Conservation (phyloP, 2,329 filamentous ascomycete species). For the Chaetoscypha palmicola region DNA sequence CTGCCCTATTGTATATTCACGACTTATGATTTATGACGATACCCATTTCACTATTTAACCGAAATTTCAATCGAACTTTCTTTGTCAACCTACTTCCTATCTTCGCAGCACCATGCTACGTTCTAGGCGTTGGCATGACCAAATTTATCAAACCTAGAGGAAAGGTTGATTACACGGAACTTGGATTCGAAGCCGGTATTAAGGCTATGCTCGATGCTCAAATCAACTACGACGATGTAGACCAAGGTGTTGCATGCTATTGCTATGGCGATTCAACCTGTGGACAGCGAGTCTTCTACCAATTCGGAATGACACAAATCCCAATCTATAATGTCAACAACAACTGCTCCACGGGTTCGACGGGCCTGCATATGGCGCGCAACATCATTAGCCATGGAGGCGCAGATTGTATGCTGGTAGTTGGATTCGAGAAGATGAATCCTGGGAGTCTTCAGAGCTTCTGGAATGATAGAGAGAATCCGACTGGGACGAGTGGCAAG, state of each 20-base stretch:
- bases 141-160: conserved; percentile 97
- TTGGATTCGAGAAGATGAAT: conserved; percentile 98
- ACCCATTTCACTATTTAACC: too few species aligned
- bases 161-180: conserved; percentile 89
- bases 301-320: conserved; percentile 95
- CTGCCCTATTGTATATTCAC: background rate
- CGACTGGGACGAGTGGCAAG: conserved; percentile 60
- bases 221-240: conserved; percentile 94
- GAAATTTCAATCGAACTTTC: too few species aligned
- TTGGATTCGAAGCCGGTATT: conserved; percentile 83
- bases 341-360: conserved; percentile 95
- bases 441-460: conserved; percentile 76
- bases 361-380: conserved; percentile 76
- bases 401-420: conserved; percentile 81
- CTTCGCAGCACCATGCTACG: conserved; percentile 53
- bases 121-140: conserved; percentile 96
- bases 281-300: conserved; percentile 95
- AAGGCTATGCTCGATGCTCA: conserved; percentile 56
- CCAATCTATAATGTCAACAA: conserved; percentile 99
- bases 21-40: too few species aligned
- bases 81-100: background rate
- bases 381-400: conserved; percentile 73
- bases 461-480: conserved; percentile 80
- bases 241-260: conserved; percentile 94
- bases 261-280: conserved; percentile 95